phyloP scores from a whole-genome alignment of 306 rosid species.

The Malus fusca region DNA sequence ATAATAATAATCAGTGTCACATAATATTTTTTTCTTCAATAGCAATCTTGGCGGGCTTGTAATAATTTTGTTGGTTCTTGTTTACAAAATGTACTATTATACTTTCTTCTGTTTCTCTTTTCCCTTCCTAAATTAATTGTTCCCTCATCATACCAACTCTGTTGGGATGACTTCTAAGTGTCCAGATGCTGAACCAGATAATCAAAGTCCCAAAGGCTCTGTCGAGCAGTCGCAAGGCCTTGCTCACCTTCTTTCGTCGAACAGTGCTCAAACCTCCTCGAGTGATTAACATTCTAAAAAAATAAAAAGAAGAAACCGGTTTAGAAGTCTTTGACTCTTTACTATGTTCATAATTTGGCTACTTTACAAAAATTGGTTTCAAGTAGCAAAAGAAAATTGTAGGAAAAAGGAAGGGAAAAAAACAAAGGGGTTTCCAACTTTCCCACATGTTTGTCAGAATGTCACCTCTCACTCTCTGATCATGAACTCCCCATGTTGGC shows the following conservation, averaged over 20 bases:
- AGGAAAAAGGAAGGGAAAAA: too few relatives aligned
- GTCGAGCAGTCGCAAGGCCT: too few relatives aligned
- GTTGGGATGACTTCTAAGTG: neutral
- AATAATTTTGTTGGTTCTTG: constrained; percentile 9
- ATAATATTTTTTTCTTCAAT: neutral
- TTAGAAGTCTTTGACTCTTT: too few relatives aligned
- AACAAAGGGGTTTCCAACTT: neutral
- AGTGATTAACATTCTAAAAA: too few relatives aligned
- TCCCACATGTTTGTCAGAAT: constrained; percentile 31
- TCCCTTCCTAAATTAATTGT: neutral
- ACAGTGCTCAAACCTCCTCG: too few relatives aligned
- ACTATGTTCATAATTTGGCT: too few relatives aligned
- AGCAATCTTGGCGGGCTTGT: neutral
- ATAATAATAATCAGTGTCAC: neutral
- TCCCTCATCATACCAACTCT: too few relatives aligned
- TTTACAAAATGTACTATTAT: constrained; percentile 22
- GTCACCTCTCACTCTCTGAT: neutral
- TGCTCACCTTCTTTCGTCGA: too few relatives aligned
- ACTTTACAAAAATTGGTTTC: too few relatives aligned
- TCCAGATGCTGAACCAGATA: neutral
- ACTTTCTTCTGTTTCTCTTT: too few relatives aligned
- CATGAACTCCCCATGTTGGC: constrained; percentile 29
- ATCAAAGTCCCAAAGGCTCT: neutral
- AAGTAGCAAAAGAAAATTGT: too few relatives aligned
- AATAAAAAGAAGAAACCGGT: too few relatives aligned